phyloP scores from a whole-genome alignment of 2,329 filamentous ascomycete genomes.

The Fusarium citri region DNA sequence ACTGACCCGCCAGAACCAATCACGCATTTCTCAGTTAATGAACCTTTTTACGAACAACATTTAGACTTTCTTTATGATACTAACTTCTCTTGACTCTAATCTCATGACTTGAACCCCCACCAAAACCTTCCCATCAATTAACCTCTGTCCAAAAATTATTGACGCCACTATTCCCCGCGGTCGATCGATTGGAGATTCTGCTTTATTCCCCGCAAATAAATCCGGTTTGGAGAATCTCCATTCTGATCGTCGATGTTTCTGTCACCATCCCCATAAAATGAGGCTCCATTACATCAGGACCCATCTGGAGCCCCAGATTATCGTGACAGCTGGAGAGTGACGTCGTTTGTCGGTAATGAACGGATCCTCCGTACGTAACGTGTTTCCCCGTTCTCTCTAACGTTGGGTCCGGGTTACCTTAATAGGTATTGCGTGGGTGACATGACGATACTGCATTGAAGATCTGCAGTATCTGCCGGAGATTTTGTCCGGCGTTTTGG shows the following conservation, averaged over 20 bases:
- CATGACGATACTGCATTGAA: background rate
- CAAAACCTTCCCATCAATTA: background rate
- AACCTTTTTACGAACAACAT: no score
- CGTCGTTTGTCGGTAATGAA: background rate
- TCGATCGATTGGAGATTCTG: background rate
- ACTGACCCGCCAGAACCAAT: background rate
- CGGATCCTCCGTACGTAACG: background rate
- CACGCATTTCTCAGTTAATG: no score
- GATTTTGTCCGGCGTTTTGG: background rate
- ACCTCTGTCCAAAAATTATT: background rate
- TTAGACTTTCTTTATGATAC: no score
- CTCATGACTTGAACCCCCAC: no score
- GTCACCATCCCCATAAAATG: slow-evolving; percentile 21
- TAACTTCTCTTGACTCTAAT: no score
- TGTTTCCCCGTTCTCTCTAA: background rate
- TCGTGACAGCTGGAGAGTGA: slow-evolving; percentile 6
- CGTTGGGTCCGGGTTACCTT: background rate
- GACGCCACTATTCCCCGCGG: background rate
- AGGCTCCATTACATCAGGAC: slow-evolving; percentile 30
- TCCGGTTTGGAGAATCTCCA: slow-evolving; percentile 6
- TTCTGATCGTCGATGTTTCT: slow-evolving; percentile 23
- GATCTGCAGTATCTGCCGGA: background rate
- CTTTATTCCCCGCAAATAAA: slow-evolving; percentile 9
- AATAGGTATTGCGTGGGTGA: background rate
- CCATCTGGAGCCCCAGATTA: slow-evolving; percentile 27